Percentiles rank a stretch among this genome's conserved stretches.
Conservation (phyloP, 2,329 filamentous ascomycete genomes). For the Fusarium sp. region DNA sequence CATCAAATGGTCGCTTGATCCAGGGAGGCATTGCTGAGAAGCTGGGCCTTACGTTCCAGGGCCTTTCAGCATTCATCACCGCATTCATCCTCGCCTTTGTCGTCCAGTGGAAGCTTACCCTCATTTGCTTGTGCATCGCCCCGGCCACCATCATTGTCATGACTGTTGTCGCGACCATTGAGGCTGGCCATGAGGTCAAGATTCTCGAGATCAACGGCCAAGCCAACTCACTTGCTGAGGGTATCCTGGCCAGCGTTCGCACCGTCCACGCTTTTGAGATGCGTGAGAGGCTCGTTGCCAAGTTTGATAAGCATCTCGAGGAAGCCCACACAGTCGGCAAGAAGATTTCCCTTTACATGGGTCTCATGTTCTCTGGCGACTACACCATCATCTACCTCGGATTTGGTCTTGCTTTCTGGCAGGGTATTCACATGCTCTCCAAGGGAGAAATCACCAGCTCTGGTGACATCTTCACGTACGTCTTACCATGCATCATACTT, state of each 20-base stretch:
- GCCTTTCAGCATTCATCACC: conserved; percentile 52
- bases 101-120: conserved; percentile 58
- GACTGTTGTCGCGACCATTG: conserved; percentile 47
- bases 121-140: conserved; percentile 53
- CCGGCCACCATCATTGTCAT: conserved; percentile 49
- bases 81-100: conserved; percentile 55
- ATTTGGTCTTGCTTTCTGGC: conserved; percentile 60
- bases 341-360: conserved; percentile 54
- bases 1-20: conserved; percentile 56
- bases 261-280: conserved; percentile 59
- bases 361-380: conserved; percentile 53
- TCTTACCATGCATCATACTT: neutral
- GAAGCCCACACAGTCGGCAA: conserved; percentile 52
- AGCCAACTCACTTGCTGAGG: conserved; percentile 52
- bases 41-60: conserved; percentile 55
- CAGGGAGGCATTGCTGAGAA: conserved; percentile 57
- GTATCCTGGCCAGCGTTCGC: conserved; percentile 52
- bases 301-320: conserved; percentile 54
- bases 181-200: conserved; percentile 47
- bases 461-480: conserved; percentile 55
- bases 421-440: conserved; percentile 54
- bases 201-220: conserved; percentile 51
- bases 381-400: conserved; percentile 57
- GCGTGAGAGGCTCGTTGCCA: conserved; percentile 51
- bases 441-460: conserved; percentile 52